These are phyloP conservation scores for Cladobotryum protrusum DNA, from an alignment of 2,329 filamentous ascomycete genomes.

Conservation along the genomic window DNA sequence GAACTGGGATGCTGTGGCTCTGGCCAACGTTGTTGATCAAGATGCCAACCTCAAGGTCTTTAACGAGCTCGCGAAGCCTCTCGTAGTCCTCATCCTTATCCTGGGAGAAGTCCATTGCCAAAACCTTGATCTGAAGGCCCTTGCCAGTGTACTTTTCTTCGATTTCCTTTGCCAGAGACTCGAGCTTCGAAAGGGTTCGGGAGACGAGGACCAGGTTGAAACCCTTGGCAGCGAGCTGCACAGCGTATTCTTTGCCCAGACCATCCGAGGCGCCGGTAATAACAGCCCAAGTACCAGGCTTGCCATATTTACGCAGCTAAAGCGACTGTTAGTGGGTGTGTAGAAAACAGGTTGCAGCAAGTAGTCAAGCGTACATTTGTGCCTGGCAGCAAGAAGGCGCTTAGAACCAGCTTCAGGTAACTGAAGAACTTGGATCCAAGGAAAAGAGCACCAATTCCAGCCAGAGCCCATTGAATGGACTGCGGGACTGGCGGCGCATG, in stretches of 20 bases:
- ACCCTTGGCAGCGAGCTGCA: slow-evolving; percentile 81
- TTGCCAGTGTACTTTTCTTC: slow-evolving; percentile 57
- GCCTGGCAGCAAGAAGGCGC: slow-evolving; percentile 61
- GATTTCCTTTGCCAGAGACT: slow-evolving; percentile 69
- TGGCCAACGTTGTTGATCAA: slow-evolving; percentile 96
- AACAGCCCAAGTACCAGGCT: slow-evolving; percentile 87
- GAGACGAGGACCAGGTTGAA: slow-evolving; percentile 96
- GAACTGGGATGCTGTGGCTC: slow-evolving; percentile 86
- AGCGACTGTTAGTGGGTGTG: neutral
- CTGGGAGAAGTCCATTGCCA: slow-evolving; percentile 87
- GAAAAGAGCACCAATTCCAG: slow-evolving; percentile 53
- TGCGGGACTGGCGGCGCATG: slow-evolving; percentile 33
- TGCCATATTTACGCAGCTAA: slow-evolving; percentile 78
- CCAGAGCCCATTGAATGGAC: slow-evolving; percentile 40
- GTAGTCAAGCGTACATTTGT: slow-evolving; percentile 45
- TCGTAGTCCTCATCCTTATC: slow-evolving; percentile 77
- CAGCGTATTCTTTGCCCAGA: slow-evolving; percentile 91
- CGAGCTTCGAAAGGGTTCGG: slow-evolving; percentile 88
- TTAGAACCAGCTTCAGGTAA: slow-evolving; percentile 56
- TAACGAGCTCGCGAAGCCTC: slow-evolving; percentile 60
- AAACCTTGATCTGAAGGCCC: slow-evolving; percentile 62
- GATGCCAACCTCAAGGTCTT: slow-evolving; percentile 74
- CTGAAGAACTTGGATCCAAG: slow-evolving; percentile 51
- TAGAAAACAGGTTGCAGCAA: neutral
- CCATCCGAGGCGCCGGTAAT: slow-evolving; percentile 95